Evolutionary conservation across 208 protist species (phyloP), one percentile per base, ranked within the genome.

Genomic region (Trypanosoma avium): DNA sequence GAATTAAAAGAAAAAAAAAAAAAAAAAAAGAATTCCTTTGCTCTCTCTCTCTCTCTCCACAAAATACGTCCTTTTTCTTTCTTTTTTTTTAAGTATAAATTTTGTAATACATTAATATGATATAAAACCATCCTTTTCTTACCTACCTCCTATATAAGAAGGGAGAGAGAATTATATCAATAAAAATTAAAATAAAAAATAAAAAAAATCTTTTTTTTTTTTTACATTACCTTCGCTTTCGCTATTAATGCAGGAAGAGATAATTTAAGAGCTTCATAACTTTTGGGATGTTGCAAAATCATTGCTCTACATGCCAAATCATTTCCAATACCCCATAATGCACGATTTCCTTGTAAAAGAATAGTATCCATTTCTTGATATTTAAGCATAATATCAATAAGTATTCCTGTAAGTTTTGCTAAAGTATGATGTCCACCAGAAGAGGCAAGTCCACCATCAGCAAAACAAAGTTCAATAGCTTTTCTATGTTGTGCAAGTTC

Each of bases 301-400:
- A 82, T 70, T 5, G 71, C 73, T 27, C 90, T 75, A 35, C 73
- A 90, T 24, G 61, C 48, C 17, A 81, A 55, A 38, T 90, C 76
- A 61, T 93, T 90, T 26, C 90, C 90, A 38, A 96, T 79, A 15
- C 86, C 86, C 90, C 90, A 96, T 36, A 96, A 61, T 22, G 82
- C 77, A 10, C 66, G 50, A 61, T 93, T 96, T 22, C 84, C 90
- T 29, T 82, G 75, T 15, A 87, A 61, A 13, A 94, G 70, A 53
- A 96, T 84, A 12, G 66, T 81, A 29, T 90, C 78, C 54, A 88
- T 67, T 29, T 84, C 76, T 61, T 81, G 71, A 75, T 91, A 84
- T 48, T 87, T 79, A 12, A 90, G 59, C 66, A 93, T 94, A 50
- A 93, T 70, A 40, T 86, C 79, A 56, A 96, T 85, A 21, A 96